These are phyloP conservation scores for Globisporangium canariense DNA, from an alignment of 352 stramenopile species.

Conservation along the genomic window DNA sequence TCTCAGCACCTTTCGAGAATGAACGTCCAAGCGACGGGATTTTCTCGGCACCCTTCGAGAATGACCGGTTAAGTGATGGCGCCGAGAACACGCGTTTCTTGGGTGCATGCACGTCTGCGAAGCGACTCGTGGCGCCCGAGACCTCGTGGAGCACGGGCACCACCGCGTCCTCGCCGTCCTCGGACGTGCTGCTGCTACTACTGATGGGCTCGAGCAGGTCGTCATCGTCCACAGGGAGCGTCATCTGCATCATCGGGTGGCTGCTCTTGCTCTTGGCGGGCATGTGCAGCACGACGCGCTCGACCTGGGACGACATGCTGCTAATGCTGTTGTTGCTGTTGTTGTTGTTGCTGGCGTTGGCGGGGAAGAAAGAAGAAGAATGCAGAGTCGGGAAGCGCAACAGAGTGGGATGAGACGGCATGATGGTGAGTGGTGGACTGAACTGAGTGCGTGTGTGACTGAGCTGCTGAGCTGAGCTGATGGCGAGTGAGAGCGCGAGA, in stretches of 20 bases:
- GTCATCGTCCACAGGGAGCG: constrained; percentile 13
- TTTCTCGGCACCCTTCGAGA: constrained; percentile 5
- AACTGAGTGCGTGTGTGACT: background rate
- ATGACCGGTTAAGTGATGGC: constrained; percentile 25
- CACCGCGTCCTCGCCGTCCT: constrained; percentile 13
- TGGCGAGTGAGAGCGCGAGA: too few relatives aligned
- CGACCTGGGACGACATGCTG: constrained; percentile 13
- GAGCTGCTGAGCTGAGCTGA: background rate
- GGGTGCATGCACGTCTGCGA: background rate
- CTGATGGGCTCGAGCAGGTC: background rate
- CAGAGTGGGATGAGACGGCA: constrained; percentile 18
- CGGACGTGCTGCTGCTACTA: background rate
- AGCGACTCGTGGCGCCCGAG: background rate
- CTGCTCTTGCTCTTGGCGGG: constrained; percentile 7
- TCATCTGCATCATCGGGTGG: constrained; percentile 18
- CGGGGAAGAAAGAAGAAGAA: constrained; percentile 10
- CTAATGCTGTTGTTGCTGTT: background rate
- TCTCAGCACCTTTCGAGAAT: constrained; percentile 19
- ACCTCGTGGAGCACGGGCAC: background rate
- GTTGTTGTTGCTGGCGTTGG: constrained; percentile 1
- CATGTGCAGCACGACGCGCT: constrained; percentile 12
- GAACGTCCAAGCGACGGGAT: constrained; percentile 15
- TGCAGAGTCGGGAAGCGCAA: constrained; percentile 12
- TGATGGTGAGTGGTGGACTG: constrained; percentile 3
- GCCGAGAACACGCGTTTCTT: constrained; percentile 42